phyloP scores from a whole-genome alignment of 2,329 filamentous ascomycete genomes.

The Trichoderma guizhouense region DNA sequence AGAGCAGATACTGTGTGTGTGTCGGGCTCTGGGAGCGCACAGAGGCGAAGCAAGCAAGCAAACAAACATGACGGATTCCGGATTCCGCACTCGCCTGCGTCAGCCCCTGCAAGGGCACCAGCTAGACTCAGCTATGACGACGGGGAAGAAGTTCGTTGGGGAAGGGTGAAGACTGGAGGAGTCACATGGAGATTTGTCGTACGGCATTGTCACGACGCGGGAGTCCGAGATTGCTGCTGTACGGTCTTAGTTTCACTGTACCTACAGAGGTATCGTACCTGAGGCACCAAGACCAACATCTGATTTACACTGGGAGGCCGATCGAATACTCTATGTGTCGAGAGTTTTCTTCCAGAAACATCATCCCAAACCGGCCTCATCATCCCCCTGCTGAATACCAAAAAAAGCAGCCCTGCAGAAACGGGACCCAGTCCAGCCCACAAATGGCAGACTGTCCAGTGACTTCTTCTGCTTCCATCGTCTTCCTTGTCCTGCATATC shows the following conservation, averaged over 20 bases:
- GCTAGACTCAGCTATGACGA: conserved; percentile 11
- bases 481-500: conserved; percentile 7
- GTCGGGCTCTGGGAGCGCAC: conserved; percentile 4
- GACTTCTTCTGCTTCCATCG: neutral
- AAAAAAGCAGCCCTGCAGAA: neutral
- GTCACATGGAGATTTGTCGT: conserved; percentile 11
- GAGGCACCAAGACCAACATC: neutral
- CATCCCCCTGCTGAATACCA: no score
- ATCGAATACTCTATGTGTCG: neutral
- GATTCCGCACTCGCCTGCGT: neutral
- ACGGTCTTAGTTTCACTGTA: neutral
- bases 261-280: neutral
- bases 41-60: neutral
- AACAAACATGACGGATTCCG: neutral
- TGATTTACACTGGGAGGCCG: neutral
- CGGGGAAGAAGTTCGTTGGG: neutral
- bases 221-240: neutral
- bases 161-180: neutral
- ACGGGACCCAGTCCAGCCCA: neutral
- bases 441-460: conserved; percentile 3
- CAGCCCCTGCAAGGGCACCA: conserved; percentile 11
- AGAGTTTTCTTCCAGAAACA: conserved; percentile 4
- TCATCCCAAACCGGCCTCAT: neutral
- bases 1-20: neutral
- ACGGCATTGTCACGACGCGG: neutral